Evolutionary conservation across 1,284 basidiomycete species (phyloP), one percentile per base, ranked within the genome.

Genomic region (Ustilago hordei): DNA sequence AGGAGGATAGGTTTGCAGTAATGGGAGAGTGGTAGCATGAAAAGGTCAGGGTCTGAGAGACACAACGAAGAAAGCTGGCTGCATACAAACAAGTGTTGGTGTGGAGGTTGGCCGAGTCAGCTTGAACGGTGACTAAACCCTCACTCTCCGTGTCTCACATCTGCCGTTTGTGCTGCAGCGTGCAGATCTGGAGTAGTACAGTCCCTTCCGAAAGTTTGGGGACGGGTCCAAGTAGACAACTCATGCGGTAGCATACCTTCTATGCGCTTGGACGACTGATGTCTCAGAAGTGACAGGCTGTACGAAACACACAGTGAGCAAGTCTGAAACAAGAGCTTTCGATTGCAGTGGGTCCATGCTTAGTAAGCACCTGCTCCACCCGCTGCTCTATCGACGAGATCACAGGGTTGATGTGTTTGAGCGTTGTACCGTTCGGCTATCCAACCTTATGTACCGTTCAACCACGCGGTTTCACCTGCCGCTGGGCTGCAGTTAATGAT

Each of bases 31-130:
- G 23, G 23, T 28, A 28, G 23, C 23, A 28, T 28, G 23, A 2
- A 28, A 28, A 28, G 23, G 3, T 3, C 23, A 28, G 3, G 23
- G 23, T 28, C 23, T 28, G 9, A 39, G 31, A 39, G 59, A 17
- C 15, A 43, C 41, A 19, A 32, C 48, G 34, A n/a, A 38, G 17
- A n/a, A 38, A 19, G 39, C 23, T 50, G 41, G 36, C 2, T 15
- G 8, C 19, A 13, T 17, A 38, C 17, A 45, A 36, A 60, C 47
- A 45, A 48, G 62, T 72, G 68, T 70, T 70, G 68, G 68, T 70
- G 63, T 70, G 62, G 68, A 70, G 68, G 68, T 43, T 12, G 36
- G 28, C 8, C 35, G 17, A 35, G n/a, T 38, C 53, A 54, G 53
- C 48, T 32, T 31, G 8, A 32, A 31, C 48, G 48, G 48, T 50